A percentile compares a stretch with the other conserved stretches of the same genome.
Evolutionary conservation across 768 basidiomycete species (phyloP).

Genomic region (Amanita thiersii): DNA sequence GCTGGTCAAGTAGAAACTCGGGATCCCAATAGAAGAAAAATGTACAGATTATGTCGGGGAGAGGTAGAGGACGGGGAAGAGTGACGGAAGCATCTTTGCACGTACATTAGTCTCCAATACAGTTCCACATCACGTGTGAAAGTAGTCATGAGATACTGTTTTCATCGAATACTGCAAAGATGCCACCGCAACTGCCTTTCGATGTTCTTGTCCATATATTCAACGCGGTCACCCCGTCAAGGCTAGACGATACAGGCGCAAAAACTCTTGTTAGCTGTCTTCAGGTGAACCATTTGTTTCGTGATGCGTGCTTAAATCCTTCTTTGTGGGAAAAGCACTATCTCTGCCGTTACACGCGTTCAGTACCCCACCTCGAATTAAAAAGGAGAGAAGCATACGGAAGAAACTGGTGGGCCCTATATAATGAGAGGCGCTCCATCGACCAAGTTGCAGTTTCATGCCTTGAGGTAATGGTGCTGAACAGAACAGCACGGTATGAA

Average conservation of each 20-base stretch:
- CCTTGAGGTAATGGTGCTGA: constrained; percentile 31
- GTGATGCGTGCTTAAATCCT: constrained; percentile 32
- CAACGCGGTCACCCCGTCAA: constrained; percentile 13
- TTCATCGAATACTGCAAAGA: background rate
- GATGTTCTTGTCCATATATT: constrained; percentile 22
- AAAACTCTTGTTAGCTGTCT: constrained; percentile 33
- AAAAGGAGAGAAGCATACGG: constrained; percentile 19
- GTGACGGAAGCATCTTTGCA: constrained; percentile 9
- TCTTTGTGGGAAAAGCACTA: constrained; percentile 49
- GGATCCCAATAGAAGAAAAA: constrained; percentile 72
- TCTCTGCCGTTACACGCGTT: constrained; percentile 36
- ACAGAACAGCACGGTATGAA: constrained; percentile 28
- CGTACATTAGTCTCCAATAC: background rate
- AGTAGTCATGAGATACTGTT: background rate
- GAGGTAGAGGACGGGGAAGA: constrained; percentile 30
- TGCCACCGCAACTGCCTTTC: constrained; percentile 18
- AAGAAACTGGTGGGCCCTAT: constrained; percentile 39
- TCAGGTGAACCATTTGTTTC: constrained; percentile 26
- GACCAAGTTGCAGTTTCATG: constrained; percentile 33
- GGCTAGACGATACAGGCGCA: constrained; percentile 15
- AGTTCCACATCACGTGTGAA: background rate
- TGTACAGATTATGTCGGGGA: constrained; percentile 77
- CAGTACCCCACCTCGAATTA: constrained; percentile 26
- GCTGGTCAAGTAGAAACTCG: constrained; percentile 70
- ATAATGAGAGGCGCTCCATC: constrained; percentile 32